phyloP scores from a whole-genome alignment of 2,329 filamentous ascomycete species.

The Allantophomopsis lycopodina region DNA sequence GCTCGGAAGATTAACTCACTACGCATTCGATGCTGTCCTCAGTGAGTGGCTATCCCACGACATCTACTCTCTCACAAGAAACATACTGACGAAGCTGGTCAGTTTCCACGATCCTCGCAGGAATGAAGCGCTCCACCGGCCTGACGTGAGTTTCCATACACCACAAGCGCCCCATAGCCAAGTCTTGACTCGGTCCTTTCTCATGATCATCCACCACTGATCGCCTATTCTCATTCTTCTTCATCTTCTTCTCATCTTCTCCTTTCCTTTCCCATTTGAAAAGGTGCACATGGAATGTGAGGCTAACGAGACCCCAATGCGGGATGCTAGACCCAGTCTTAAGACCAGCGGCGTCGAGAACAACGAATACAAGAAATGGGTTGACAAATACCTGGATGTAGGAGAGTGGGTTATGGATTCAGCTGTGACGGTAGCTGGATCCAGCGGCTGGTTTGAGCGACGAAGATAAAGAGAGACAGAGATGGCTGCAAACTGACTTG shows the following conservation, averaged over 20 bases:
- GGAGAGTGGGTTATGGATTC: slow-evolving; percentile 99
- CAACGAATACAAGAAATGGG: slow-evolving; percentile 73
- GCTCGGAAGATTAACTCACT: slow-evolving; percentile 88
- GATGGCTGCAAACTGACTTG: too few relatives aligned
- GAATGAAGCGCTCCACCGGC: slow-evolving; percentile 93
- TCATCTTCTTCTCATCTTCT: slow-evolving; percentile 11
- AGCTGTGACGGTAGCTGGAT: slow-evolving; percentile 80
- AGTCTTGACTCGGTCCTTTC: background rate
- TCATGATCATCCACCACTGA: background rate
- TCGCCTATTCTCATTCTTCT: slow-evolving; percentile 8
- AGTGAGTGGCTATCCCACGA: slow-evolving; percentile 34
- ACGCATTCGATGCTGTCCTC: slow-evolving; percentile 90
- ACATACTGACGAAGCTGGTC: slow-evolving; percentile 10
- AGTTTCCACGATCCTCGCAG: slow-evolving; percentile 94
- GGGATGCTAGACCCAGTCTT: slow-evolving; percentile 56
- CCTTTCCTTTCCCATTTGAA: background rate
- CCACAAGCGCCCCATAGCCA: background rate
- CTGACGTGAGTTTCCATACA: slow-evolving; percentile 64
- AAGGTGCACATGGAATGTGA: background rate
- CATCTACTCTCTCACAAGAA: background rate
- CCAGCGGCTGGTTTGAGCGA: slow-evolving; percentile 83
- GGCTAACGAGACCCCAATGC: slow-evolving; percentile 29
- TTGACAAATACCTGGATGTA: slow-evolving; percentile 84
- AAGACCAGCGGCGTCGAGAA: slow-evolving; percentile 76
- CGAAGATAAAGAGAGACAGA: slow-evolving; percentile 40